Evolutionary conservation across 345 rosid species (phyloP).

Genomic region (Mercurialis annua): DNA sequence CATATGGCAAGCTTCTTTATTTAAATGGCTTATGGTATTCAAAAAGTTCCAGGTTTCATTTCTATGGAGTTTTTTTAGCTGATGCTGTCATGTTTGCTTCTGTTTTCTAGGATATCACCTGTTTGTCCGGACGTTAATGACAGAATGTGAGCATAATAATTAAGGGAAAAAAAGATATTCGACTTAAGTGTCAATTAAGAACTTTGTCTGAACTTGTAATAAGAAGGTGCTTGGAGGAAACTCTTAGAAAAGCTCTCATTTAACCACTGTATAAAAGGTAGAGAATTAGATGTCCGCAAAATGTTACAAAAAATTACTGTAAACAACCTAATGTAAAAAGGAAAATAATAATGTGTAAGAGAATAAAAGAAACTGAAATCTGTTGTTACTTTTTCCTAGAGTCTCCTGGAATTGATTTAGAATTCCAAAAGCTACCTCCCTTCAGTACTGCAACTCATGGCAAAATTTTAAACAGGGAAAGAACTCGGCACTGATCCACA

Average conservation of each 20-base stretch:
- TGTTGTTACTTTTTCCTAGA: no score
- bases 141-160: no score
- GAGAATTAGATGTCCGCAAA: not conserved
- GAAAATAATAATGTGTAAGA: not conserved
- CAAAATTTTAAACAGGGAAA: not conserved
- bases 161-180: no score
- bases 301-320: not conserved
- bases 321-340: not conserved
- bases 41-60: not conserved
- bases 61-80: not conserved
- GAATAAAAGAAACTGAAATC: not conserved
- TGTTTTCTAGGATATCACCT: no score
- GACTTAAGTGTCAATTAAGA: no score
- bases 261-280: not conserved
- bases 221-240: no score
- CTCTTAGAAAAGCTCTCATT: no score
- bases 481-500: not conserved
- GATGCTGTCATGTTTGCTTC: not conserved
- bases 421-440: not conserved
- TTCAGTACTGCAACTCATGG: not conserved
- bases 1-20: not conserved
- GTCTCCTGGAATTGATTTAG: not conserved
- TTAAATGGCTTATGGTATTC: not conserved
- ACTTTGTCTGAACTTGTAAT: no score
- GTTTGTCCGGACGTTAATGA: no score